These are phyloP conservation scores for Phialophora chinensis DNA, from an alignment of 2,329 filamentous ascomycete species.

Conservation along the genomic window DNA sequence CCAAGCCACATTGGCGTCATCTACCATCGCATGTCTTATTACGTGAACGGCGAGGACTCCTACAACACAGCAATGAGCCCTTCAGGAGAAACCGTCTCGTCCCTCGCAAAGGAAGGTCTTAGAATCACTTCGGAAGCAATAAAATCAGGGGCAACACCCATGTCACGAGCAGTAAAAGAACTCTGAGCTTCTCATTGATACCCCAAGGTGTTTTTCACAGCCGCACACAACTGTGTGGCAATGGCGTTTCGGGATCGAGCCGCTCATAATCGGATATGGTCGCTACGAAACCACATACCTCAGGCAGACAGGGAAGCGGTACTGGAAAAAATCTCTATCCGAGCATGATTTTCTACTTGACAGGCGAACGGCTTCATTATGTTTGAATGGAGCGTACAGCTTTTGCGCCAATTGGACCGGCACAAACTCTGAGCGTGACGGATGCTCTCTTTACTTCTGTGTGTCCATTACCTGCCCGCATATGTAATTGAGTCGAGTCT, in stretches of 20 bases:
- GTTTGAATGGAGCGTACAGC: neutral
- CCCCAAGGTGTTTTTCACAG: slow-evolving; percentile 15
- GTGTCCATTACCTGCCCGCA: neutral
- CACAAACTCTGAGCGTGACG: neutral
- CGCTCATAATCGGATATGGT: neutral
- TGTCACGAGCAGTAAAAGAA: slow-evolving; percentile 24
- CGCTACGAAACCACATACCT: neutral
- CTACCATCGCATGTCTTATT: slow-evolving; percentile 87
- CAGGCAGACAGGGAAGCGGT: neutral
- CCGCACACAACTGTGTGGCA: neutral
- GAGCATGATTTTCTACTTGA: neutral
- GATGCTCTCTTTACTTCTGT: neutral
- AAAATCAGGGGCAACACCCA: slow-evolving; percentile 8
- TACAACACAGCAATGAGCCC: slow-evolving; percentile 42
- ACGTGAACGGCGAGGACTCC: slow-evolving; percentile 77
- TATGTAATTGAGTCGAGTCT: neutral
- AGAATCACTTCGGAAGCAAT: slow-evolving; percentile 12
- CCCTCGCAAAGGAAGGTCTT: slow-evolving; percentile 21
- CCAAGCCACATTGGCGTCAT: slow-evolving; percentile 87
- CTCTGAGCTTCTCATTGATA: slow-evolving; percentile 24
- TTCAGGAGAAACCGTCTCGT: slow-evolving; percentile 13
- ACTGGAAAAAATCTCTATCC: neutral
- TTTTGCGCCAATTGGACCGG: neutral
- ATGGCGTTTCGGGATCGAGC: slow-evolving; percentile 7
- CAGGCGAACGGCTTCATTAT: neutral